Base-by-base conservation (phyloP, 805 yeast species). In the Hanseniaspora singularis region DNA sequence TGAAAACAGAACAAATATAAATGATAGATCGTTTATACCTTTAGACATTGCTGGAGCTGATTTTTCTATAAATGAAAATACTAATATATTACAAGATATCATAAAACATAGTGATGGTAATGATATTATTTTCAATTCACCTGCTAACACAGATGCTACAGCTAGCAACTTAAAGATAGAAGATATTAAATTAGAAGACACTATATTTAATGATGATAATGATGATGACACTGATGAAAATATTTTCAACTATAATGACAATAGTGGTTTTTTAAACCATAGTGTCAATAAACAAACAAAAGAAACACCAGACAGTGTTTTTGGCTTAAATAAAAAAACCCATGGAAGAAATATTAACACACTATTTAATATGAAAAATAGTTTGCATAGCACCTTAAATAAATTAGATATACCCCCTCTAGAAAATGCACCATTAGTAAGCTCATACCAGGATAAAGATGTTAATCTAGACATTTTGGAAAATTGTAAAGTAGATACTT, bases 191-290 rank as follows among this genome's bases (percentile, higher is more conserved):
- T 5, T 44, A 14, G 38, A 30, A 23, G 26, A 44, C 20, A 37
- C 36, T 12, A 37, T 37, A 4, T 44, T 44, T 26, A 20, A 20
- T 39, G 40, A 43, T 14, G 24, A 43, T 23, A 15, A 22, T 31
- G 19, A 11, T 24, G 41, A 28, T 24, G 31, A 37, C n/a, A n/a
- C n/a, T n/a, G n/a, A n/a, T n/a, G n/a, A n/a, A 7, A 33, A 44
- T 12, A 31, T 44, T 3, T 44, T 44, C 24, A 31, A 18, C 33
- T n/a, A 18, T 23, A 24, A 26, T 26, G 26, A 32, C 31, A 16
- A 28, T 20, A 5, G 18, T 14, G 27, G 26, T 2, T n/a, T n/a
- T n/a, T n/a, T n/a, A n/a, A 10, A 16, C 4, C 15, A 4, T 33
- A 19, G 14, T 15, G 31, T 24, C 5, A 23, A 16, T 24, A 33